Base-by-base conservation (phyloP, 2,329 filamentous ascomycete species). In the Catunica adiposa region DNA sequence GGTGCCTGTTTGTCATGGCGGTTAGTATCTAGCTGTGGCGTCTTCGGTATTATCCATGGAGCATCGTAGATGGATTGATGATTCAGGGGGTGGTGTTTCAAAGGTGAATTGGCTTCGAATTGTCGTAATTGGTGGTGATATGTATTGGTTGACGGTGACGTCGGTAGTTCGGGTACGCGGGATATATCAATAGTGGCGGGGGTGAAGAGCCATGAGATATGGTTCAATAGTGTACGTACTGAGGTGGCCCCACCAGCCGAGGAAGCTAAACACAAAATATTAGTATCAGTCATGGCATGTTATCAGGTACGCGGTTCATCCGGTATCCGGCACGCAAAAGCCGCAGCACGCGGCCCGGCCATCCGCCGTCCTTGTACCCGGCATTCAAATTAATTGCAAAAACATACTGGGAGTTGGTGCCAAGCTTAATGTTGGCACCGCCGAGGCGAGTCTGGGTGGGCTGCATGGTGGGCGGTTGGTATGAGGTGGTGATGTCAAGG, bases 361-460 rank as follows among this genome's bases (percentile, higher is more conserved):
- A 8, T 15, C 14, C 40, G 15, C 20, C 34, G 23, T 15, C 3
- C n/a, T n/a, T n/a, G n/a, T 11, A n/a, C 8, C 14, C 8, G 48
- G 29, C 14, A 22, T 17, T 22, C 23, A 22, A 6, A 17, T 25
- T 22, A 22, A 48, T 25, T 14, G 25, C 40, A 17, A 23, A 42
- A 42, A 58, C 57, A 50, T 58, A 58, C 57, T 58, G 57, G 31
- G 54, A 58, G 57, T 58, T 50, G 57, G 57, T 56, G 54, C 57
- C 57, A 58, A 61, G 61, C 56, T 62, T 58, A 48, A 61, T 60
- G 53, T 59, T 55, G 56, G 60, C 61, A 56, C 60, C 58, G 54
- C 65, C 64, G 58, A 64, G 63, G 58, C 73, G 67, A 60, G 62
- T 64, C 64, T 72, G 71, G 63, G 72, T 70, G 62, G 73, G 72